These are phyloP conservation scores for Glycine latifolia DNA, from an alignment of 306 rosid genomes.

Conservation along the genomic window DNA sequence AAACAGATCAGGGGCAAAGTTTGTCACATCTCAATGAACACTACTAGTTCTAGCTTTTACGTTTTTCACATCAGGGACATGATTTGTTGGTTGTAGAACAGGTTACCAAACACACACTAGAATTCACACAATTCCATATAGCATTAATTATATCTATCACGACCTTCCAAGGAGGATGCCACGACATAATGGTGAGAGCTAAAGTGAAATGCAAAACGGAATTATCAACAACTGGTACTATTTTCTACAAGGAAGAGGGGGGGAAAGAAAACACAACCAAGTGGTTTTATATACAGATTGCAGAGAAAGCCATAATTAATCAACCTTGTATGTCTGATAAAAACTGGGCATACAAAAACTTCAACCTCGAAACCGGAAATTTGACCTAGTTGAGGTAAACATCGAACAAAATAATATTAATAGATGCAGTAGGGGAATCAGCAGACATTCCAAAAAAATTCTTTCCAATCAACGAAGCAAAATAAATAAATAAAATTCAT, in stretches of 20 bases:
- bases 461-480: conserved; percentile 17
- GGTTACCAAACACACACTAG: background rate
- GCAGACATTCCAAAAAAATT: conserved; percentile 32
- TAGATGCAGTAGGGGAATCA: conserved; percentile 35
- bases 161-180: conserved; percentile 2
- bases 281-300: conserved; percentile 32
- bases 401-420: conserved; percentile 11
- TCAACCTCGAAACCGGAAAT: conserved; percentile 27
- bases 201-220: background rate
- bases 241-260: background rate
- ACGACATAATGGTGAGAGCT: background rate
- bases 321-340: conserved; percentile 25
- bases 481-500: background rate
- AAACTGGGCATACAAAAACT: conserved; percentile 32
- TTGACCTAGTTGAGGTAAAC: conserved; percentile 33
- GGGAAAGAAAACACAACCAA: background rate
- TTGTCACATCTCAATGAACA: background rate
- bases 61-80: background rate
- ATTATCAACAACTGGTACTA: background rate
- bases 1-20: background rate
- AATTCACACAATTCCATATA: conserved; percentile 13
- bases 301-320: conserved; percentile 26
- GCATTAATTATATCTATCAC: conserved; percentile 16
- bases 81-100: background rate
- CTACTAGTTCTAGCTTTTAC: background rate